A percentile compares a stretch with the other conserved stretches of the same genome.
These are phyloP conservation scores for Sporothrix luriei DNA, from an alignment of 2,329 filamentous ascomycete species.

Conservation along the genomic window DNA sequence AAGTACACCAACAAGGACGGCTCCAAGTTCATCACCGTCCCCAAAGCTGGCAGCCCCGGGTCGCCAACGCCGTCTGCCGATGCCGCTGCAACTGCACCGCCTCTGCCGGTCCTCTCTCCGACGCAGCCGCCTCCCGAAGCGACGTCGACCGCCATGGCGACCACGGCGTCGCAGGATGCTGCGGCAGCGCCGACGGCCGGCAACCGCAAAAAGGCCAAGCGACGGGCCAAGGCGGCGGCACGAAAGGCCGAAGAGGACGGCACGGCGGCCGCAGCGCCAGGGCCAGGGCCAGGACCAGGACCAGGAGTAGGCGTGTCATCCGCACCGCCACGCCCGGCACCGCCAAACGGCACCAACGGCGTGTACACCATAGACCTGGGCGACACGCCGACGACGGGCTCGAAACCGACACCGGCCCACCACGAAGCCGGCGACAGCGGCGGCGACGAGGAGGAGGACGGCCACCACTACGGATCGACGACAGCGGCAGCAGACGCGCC, in stretches of 20 bases:
- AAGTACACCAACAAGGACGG: constrained; percentile 71
- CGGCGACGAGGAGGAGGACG: constrained; percentile 48
- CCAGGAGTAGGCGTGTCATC: constrained; percentile 34
- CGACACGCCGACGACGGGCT: background rate
- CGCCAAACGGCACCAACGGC: constrained; percentile 13
- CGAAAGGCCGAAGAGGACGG: constrained; percentile 51
- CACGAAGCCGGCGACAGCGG: constrained; percentile 61
- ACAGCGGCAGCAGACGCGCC: constrained; percentile 42
- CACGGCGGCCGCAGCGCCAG: background rate
- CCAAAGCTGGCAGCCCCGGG: constrained; percentile 53
- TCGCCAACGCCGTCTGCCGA: constrained; percentile 50
- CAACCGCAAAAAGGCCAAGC: constrained; percentile 95
- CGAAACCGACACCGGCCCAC: constrained; percentile 41
- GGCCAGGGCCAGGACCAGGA: background rate
- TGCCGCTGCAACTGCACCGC: constrained; percentile 46
- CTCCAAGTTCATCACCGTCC: constrained; percentile 68
- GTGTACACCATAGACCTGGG: constrained; percentile 22
- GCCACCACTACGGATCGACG: constrained; percentile 31
- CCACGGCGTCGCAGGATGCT: background rate
- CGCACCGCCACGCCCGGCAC: constrained; percentile 37
- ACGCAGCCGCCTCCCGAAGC: background rate
- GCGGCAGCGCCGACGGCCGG: constrained; percentile 48
- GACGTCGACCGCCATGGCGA: constrained; percentile 27
- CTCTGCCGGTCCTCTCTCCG: background rate
- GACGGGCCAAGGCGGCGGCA: constrained; percentile 80